phyloP scores from a whole-genome alignment of 768 basidiomycete species.

The Leccinum ochraceum region DNA sequence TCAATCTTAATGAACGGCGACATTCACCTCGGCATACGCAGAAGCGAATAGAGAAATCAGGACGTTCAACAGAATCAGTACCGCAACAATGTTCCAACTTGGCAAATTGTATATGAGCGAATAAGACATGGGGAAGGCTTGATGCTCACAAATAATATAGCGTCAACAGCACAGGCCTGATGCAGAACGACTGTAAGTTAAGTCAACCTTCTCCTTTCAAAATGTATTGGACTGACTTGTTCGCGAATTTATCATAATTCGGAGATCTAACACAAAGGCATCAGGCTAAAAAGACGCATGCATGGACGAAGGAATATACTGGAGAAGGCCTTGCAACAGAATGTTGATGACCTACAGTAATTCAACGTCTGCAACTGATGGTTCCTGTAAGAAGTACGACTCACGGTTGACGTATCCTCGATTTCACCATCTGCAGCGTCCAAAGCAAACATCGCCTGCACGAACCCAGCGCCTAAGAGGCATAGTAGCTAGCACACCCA shows the following conservation, averaged over 20 bases:
- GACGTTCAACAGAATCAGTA: constrained; percentile 86
- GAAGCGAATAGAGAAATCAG: constrained; percentile 95
- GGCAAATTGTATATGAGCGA: constrained; percentile 1
- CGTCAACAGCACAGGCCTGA: constrained; percentile 56
- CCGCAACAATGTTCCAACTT: constrained; percentile 84
- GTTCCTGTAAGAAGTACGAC: constrained; percentile 18
- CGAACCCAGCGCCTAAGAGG: constrained; percentile 81
- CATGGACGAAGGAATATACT: constrained; percentile 42
- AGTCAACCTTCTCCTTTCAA: background rate
- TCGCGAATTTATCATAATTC: constrained; percentile 57
- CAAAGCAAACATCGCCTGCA: constrained; percentile 84
- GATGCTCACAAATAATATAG: constrained; percentile 76
- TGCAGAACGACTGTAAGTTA: constrained; percentile 1
- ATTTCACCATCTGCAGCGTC: constrained; percentile 86
- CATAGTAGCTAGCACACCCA: constrained; percentile 60
- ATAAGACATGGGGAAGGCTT: background rate
- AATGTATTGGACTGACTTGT: constrained; percentile 38
- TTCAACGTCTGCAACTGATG: constrained; percentile 1
- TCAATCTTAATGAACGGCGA: background rate
- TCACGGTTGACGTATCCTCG: constrained; percentile 52
- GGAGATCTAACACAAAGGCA: constrained; percentile 50
- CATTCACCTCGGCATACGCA: constrained; percentile 83
- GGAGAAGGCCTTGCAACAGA: constrained; percentile 79
- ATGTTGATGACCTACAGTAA: constrained; percentile 59
- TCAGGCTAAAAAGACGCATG: background rate